These are phyloP conservation scores for Hyphopichia wangnamkhiaoensis DNA, from an alignment of 1,139 yeast species.

Conservation along the genomic window DNA sequence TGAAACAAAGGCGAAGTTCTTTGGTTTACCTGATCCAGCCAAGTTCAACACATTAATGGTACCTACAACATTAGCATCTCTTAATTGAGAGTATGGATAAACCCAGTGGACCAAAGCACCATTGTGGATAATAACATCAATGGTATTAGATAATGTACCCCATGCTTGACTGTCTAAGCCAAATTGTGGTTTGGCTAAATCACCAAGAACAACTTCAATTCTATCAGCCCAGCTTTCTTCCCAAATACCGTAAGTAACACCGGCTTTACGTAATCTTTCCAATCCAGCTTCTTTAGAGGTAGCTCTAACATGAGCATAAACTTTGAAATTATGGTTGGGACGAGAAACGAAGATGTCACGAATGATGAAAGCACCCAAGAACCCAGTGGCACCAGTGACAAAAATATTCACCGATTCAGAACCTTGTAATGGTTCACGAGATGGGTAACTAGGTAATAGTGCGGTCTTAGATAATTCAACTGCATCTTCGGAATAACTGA, in stretches of 20 bases:
- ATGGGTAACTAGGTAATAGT: constrained; percentile 42
- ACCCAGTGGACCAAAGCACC: constrained; percentile 99
- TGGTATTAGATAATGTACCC: constrained; percentile 52
- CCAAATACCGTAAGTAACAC: constrained; percentile 87
- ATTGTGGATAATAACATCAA: constrained; percentile 89
- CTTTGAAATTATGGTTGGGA: constrained; percentile 46
- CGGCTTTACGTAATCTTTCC: constrained; percentile 74
- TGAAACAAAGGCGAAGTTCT: constrained; percentile 86
- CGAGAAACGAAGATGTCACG: constrained; percentile 65
- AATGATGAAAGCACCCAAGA: constrained; percentile 86
- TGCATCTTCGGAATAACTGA: constrained; percentile 79
- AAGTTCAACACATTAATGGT: constrained; percentile 82
- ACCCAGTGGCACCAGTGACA: constrained; percentile 95
- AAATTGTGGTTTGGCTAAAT: constrained; percentile 68
- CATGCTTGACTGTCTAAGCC: constrained; percentile 66
- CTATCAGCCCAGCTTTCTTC: constrained; percentile 55
- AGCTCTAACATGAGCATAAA: constrained; percentile 93
- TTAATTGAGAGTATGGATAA: constrained; percentile 83
- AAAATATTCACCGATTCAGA: constrained; percentile 61
- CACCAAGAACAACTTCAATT: constrained; percentile 80
- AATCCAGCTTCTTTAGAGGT: constrained; percentile 64
- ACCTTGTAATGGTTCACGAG: constrained; percentile 28
- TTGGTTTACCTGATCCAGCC: constrained; percentile 80
- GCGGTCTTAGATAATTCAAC: constrained; percentile 46
- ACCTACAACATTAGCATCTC: constrained; percentile 92